phyloP scores from a whole-genome alignment of 371 early-diverging fungal species.

The Mortierella sp. region DNA sequence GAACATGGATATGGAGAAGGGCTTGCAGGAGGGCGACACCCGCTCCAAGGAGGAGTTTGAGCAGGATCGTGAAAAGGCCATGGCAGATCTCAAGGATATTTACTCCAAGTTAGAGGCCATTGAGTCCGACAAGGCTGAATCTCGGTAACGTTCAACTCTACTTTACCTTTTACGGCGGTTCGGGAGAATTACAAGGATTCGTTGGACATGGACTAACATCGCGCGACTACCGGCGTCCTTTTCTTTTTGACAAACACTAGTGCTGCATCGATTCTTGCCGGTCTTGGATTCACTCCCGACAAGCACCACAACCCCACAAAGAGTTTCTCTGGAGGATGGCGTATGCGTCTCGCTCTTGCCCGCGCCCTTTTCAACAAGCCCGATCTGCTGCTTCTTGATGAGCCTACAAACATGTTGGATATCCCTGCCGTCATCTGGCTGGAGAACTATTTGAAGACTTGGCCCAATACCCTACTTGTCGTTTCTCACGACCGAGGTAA shows the following conservation, averaged over 20 bases:
- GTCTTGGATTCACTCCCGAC: constrained; percentile 93
- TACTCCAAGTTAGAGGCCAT: constrained; percentile 91
- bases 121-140: constrained; percentile 97
- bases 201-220: not conserved
- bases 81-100: constrained; percentile 82
- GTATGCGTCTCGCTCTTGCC: constrained; percentile 95
- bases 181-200: not conserved
- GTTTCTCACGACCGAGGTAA: constrained; percentile 96
- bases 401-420: constrained; percentile 99
- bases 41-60: constrained; percentile 75
- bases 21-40: constrained; percentile 55
- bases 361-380: constrained; percentile 97
- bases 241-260: constrained; percentile 48
- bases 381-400: constrained; percentile 98
- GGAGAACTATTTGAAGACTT: constrained; percentile 91
- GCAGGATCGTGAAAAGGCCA: constrained; percentile 74
- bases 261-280: constrained; percentile 92
- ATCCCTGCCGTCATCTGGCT: constrained; percentile 98
- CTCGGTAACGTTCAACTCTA: constrained; percentile 66
- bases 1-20: constrained; percentile 61
- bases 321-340: constrained; percentile 97
- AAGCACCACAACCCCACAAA: constrained; percentile 87
- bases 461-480: constrained; percentile 93
- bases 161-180: not conserved
- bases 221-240: not conserved